Evolutionary conservation across 768 basidiomycete species (phyloP).

Genomic region (Pisolithus sp.): DNA sequence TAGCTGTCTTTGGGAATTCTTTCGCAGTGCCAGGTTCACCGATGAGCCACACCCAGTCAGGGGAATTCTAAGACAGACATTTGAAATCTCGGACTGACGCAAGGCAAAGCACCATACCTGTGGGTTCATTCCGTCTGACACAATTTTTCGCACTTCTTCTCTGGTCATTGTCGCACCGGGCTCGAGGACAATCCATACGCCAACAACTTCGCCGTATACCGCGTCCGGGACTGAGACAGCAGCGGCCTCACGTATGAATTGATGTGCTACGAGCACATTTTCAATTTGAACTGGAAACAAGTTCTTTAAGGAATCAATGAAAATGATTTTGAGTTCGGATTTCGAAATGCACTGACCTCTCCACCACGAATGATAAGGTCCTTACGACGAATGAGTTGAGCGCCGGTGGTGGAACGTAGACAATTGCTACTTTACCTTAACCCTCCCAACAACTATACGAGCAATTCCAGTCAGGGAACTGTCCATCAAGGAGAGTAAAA

Average conservation of each 20-base stretch:
- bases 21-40: conserved; percentile 53
- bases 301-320: conserved; percentile 40
- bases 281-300: conserved; percentile 83
- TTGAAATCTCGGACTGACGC: conserved; percentile 1
- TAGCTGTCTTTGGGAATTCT: conserved; percentile 79
- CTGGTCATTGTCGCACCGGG: conserved; percentile 31
- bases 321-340: background rate
- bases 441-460: conserved; percentile 63
- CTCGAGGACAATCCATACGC: conserved; percentile 67
- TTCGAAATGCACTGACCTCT: conserved; percentile 42
- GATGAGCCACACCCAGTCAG: conserved; percentile 79
- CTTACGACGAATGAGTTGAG: conserved; percentile 25
- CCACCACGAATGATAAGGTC: conserved; percentile 86
- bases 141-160: conserved; percentile 48
- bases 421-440: conserved; percentile 45
- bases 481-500: background rate
- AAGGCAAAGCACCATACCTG: conserved; percentile 43
- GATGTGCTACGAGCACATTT: conserved; percentile 55
- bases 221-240: conserved; percentile 65
- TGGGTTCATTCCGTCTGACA: conserved; percentile 63
- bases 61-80: conserved; percentile 52
- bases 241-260: conserved; percentile 62
- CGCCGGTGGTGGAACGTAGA: background rate
- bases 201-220: conserved; percentile 72
- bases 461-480: background rate